Evolutionary conservation across 129 eudicot genomes (phyloP).

Genomic region (Tagetes erecta): DNA sequence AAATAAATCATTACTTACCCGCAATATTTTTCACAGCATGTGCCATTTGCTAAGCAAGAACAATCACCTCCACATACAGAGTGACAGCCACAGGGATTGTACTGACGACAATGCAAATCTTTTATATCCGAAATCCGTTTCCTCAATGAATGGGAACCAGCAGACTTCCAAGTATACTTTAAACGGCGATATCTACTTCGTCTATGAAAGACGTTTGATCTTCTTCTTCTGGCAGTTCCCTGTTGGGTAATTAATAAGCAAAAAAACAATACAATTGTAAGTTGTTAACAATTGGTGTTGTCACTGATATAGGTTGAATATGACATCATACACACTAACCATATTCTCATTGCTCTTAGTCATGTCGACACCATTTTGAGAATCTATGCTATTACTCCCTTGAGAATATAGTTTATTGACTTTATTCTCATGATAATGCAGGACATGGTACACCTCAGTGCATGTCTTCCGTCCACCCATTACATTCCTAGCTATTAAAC

Average conservation of each 20-base stretch:
- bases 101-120: conserved; percentile 61
- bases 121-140: conserved; percentile 62
- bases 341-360: conserved; percentile 45
- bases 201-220: conserved; percentile 64
- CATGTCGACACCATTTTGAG: conserved; percentile 41
- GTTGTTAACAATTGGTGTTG: background rate
- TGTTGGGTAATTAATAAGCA: conserved; percentile 24
- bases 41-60: conserved; percentile 62
- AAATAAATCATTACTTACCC: conserved; percentile 44
- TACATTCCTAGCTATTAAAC: conserved; percentile 75
- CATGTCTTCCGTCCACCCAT: conserved; percentile 74
- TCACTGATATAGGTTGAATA: conserved; percentile 2
- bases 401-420: conserved; percentile 43
- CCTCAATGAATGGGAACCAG: conserved; percentile 53
- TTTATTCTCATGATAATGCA: conserved; percentile 51
- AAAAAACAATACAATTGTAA: conserved; percentile 6
- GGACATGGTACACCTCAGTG: conserved; percentile 59
- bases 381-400: conserved; percentile 42
- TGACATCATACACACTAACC: conserved; percentile 40
- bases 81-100: conserved; percentile 78
- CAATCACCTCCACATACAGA: conserved; percentile 74
- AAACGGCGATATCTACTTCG: conserved; percentile 74
- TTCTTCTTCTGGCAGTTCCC: conserved; percentile 52
- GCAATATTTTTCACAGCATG: conserved; percentile 85
- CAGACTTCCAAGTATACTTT: conserved; percentile 72